Conservation (phyloP, 805 yeast genomes). For the Brettanomyces sp. region DNA sequence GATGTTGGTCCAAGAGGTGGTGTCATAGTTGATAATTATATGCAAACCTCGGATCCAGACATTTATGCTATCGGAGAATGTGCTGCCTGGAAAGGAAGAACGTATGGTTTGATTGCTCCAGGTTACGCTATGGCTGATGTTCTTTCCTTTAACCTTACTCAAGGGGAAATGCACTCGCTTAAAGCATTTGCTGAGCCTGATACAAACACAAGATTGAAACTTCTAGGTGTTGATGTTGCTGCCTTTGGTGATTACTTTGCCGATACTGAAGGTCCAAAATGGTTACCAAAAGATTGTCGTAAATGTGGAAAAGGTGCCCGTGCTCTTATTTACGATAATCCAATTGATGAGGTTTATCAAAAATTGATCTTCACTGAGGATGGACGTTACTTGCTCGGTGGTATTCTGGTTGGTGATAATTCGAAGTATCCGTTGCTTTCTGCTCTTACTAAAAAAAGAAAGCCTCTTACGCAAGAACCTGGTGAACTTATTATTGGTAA, state of each 20-base stretch:
- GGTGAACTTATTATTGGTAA: conserved; percentile 24
- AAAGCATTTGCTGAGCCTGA: conserved; percentile 25
- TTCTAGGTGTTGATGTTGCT: conserved; percentile 31
- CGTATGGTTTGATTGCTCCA: conserved; percentile 30
- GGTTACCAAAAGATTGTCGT: conserved; percentile 20
- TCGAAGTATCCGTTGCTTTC: conserved; percentile 24
- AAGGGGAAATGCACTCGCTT: conserved; percentile 23
- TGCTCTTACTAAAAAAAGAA: conserved; percentile 19
- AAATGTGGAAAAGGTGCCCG: conserved; percentile 13
- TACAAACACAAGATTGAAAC: conserved; percentile 26
- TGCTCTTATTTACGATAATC: conserved; percentile 24
- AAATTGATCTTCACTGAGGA: conserved; percentile 26
- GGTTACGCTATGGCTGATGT: conserved; percentile 31
- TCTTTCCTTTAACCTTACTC: conserved; percentile 26
- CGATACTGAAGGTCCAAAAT: conserved; percentile 26
- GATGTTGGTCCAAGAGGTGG: conserved; percentile 22
- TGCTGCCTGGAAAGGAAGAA: conserved; percentile 27
- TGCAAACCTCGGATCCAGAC: conserved; percentile 20
- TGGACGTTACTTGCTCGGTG: conserved; percentile 29
- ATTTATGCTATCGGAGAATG: conserved; percentile 29
- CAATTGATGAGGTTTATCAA: conserved; percentile 26
- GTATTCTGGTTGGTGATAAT: conserved; percentile 28
- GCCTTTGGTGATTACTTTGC: conserved; percentile 31
- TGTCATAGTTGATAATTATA: conserved; percentile 19
- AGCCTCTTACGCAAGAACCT: conserved; percentile 23